These are phyloP conservation scores for Ophiostoma ips DNA, from an alignment of 2,329 filamentous ascomycete species.

Conservation along the genomic window DNA sequence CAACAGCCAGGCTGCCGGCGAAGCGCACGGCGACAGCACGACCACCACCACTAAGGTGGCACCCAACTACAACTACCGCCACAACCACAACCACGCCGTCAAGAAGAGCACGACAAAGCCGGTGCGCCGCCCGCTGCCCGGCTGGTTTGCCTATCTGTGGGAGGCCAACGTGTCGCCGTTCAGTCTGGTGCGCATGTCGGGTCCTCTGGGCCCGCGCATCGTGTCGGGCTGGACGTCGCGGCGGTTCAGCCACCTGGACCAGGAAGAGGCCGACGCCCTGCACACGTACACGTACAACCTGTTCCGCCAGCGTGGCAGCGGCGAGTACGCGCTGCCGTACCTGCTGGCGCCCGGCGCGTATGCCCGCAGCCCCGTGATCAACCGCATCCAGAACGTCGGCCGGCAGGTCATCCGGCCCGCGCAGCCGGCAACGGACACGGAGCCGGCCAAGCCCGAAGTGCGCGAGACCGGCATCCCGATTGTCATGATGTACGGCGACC, in stretches of 20 bases:
- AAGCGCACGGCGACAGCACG: not conserved
- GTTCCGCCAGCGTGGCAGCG: constrained; percentile 81
- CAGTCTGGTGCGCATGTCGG: constrained; percentile 73
- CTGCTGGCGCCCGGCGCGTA: constrained; percentile 89
- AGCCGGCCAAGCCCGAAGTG: constrained; percentile 19
- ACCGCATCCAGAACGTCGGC: constrained; percentile 74
- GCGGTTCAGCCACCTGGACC: constrained; percentile 77
- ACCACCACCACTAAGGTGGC: constrained; percentile 23
- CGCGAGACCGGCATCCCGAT: constrained; percentile 60
- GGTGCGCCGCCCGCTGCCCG: constrained; percentile 47
- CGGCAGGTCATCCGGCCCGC: constrained; percentile 43
- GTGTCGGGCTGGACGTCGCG: constrained; percentile 92
- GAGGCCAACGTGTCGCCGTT: constrained; percentile 95
- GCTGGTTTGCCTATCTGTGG: constrained; percentile 90
- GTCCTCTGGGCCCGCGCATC: constrained; percentile 78
- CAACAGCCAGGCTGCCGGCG: constrained; percentile 17
- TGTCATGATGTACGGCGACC: constrained; percentile 90
- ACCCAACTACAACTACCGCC: constrained; percentile 14
- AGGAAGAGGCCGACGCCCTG: constrained; percentile 65
- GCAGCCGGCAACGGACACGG: constrained; percentile 9
- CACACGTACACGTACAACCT: constrained; percentile 92
- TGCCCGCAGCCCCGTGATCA: constrained; percentile 74
- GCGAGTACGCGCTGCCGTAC: constrained; percentile 87
- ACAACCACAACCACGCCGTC: constrained; percentile 20
- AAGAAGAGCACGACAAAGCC: constrained; percentile 11